Conservation (phyloP, 176 grass and related monocot species). For the Olyra latifolia region DNA sequence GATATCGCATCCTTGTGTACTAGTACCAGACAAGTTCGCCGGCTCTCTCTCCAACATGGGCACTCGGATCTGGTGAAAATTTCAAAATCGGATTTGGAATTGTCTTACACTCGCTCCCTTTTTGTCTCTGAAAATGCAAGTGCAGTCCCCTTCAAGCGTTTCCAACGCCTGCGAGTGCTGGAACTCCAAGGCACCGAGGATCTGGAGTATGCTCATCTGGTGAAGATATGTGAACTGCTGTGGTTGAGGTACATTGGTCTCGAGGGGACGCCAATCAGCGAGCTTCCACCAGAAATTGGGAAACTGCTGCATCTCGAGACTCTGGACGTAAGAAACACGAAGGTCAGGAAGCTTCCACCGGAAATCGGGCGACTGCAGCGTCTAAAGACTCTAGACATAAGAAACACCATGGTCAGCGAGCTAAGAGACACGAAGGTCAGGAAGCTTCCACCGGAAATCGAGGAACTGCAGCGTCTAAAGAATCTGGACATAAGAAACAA, state of each 20-base stretch:
- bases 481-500: neutral
- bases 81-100: neutral
- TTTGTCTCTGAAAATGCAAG: neutral
- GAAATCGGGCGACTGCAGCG: neutral
- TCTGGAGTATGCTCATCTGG: neutral
- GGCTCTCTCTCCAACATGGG: neutral
- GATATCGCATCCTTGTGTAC: neutral
- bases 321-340: neutral
- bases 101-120: neutral
- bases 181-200: rapidly evolving
- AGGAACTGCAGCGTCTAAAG: neutral
- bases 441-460: neutral
- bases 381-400: neutral
- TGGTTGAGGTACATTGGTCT: neutral
- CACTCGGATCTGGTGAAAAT: neutral
- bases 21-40: neutral
- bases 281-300: neutral
- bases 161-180: neutral
- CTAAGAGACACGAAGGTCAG: neutral
- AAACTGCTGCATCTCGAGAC: neutral
- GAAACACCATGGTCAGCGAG: neutral
- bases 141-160: neutral
- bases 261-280: rapidly evolving
- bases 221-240: neutral
- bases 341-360: too few species aligned